phyloP scores from a whole-genome alignment of 768 basidiomycete genomes.

The Boletus fagicola region DNA sequence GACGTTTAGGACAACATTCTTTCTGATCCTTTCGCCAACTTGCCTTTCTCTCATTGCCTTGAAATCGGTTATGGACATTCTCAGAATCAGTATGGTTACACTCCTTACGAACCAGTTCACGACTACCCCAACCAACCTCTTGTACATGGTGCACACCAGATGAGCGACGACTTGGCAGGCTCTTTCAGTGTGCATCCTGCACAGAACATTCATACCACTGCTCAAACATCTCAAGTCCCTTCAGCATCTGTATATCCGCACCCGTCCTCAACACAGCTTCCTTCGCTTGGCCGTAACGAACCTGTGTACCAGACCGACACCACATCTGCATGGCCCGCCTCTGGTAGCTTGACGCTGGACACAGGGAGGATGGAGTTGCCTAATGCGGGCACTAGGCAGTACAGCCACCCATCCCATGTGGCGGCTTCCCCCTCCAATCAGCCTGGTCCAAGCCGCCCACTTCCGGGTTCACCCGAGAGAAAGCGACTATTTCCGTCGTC shows the following conservation, averaged over 20 bases:
- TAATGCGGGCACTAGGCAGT: not conserved
- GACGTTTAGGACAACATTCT: slow-evolving; percentile 6
- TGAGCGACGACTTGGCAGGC: not conserved
- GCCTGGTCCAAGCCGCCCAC: slow-evolving; percentile 11
- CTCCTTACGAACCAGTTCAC: not conserved
- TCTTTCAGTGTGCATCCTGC: not conserved
- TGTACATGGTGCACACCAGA: not conserved
- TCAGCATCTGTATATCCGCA: not conserved
- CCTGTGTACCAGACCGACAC: not conserved
- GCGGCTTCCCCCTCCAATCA: slow-evolving; percentile 7
- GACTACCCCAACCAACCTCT: not conserved
- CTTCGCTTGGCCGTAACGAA: not conserved
- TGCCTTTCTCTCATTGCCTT: not conserved
- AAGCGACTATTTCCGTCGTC: slow-evolving; percentile 13
- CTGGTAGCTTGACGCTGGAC: not conserved
- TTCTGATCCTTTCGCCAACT: not conserved
- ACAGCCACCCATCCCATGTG: slow-evolving; percentile 27
- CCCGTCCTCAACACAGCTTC: slow-evolving; percentile 1
- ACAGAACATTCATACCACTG: not conserved
- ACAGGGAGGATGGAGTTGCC: slow-evolving; percentile 10
- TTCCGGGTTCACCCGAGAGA: slow-evolving; percentile 21
- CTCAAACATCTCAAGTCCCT: slow-evolving; percentile 2
- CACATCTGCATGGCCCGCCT: not conserved
- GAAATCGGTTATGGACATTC: not conserved
- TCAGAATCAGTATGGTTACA: not conserved